Evolutionary conservation across 2,329 filamentous ascomycete genomes (phyloP), one percentile per base, ranked within the genome.

Genomic region (Cadophora sp.): DNA sequence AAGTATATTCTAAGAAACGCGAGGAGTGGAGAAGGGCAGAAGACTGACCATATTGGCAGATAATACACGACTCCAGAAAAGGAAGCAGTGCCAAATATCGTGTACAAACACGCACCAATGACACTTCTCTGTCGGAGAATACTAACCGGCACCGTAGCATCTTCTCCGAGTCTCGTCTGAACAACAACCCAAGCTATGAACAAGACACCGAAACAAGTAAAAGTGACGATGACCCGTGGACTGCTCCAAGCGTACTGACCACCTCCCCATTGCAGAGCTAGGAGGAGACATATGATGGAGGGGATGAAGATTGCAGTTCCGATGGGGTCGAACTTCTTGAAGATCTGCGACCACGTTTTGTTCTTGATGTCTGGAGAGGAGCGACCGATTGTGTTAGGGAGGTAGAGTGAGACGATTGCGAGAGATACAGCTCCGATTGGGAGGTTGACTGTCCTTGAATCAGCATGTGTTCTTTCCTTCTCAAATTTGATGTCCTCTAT

Each of bases 11-110:
- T n/a, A 39, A n/a, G 13, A 18, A 9, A 53, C n/a, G n/a, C n/a
- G 24, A 33, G 50, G 18, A 14, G 24, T n/a, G 22, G 7, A 8
- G 18, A 22, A 45, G 58, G 18, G 3, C 2, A 14, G 20, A 60
- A 14, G 1, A 51, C 61, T 16, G 1, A 82, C 72, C 82, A 80
- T 67, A 85, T 83, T 51, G 84, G 80, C 51, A 82, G 76, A 39
- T 79, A 79, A 24, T 82, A 80, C 68, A 79, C 81, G 51, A 80
- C 71, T 27, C 78, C 69, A 48, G 68, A 80, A 36, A 72, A 67
- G n/a, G 72, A 69, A 48, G 65, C 67, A 36, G 68, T 62, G 36
- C 80, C 73, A 78, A 58, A 74, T 64, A 59, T 73, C 8, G 75
- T 59, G 61, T 76, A 79, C 18, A 71, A 66, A 30, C 73, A 69